Evolutionary conservation across 192 early-diverging fungal genomes (phyloP).

Genomic region (Haplosporangium gracile): DNA sequence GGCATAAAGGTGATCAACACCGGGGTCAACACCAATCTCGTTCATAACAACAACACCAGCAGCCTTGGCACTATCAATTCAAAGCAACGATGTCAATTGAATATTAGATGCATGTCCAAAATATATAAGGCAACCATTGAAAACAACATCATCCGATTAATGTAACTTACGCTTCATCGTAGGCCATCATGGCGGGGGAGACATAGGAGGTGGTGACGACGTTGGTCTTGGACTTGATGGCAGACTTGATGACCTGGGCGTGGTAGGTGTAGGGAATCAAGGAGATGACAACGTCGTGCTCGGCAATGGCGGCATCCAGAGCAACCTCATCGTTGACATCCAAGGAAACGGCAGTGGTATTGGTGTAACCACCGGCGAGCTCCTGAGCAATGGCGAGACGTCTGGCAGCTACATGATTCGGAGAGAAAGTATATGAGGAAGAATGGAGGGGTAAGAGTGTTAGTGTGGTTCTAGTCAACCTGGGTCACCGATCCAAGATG

Average conservation of each 20-base stretch:
- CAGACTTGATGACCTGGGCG: conserved; percentile 90
- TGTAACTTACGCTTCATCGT: conserved; percentile 80
- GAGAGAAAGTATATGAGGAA: neutral
- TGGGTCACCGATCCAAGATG: conserved; percentile 19
- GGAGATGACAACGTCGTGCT: conserved; percentile 94
- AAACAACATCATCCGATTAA: neutral
- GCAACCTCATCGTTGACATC: conserved; percentile 85
- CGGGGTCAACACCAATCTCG: conserved; percentile 98
- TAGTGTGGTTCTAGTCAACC: conserved; percentile 6
- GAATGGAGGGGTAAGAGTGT: neutral
- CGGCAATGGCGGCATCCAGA: conserved; percentile 78
- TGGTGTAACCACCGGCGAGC: conserved; percentile 71
- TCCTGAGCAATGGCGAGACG: conserved; percentile 80
- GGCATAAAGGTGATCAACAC: conserved; percentile 96
- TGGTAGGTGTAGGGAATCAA: conserved; percentile 94
- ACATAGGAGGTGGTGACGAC: conserved; percentile 98
- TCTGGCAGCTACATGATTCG: conserved; percentile 73
- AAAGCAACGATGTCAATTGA: neutral
- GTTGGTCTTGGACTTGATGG: conserved; percentile 91
- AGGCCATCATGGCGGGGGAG: conserved; percentile 93
- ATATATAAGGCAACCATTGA: neutral
- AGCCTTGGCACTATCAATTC: conserved; percentile 80
- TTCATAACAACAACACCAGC: conserved; percentile 95
- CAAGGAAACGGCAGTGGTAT: conserved; percentile 76
- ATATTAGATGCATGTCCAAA: neutral